Base-by-base conservation (phyloP, 106 monocot species). In the Platanthera guangdongensis region DNA sequence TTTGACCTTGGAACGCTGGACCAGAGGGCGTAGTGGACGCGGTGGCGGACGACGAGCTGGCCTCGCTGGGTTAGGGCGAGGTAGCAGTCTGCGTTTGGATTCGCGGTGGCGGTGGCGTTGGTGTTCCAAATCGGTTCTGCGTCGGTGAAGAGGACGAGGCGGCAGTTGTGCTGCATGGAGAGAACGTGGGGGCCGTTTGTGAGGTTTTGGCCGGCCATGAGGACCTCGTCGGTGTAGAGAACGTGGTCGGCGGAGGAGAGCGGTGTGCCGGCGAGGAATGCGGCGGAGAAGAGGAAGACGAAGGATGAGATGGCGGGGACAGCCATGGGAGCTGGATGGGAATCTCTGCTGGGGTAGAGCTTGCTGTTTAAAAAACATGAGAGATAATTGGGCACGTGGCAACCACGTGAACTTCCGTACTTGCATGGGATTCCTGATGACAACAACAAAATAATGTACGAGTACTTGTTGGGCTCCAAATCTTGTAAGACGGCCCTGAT, bases 201-300 rank as follows among this genome's bases (percentile, higher is more conserved):
- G n/a, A 85, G 85, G 79, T 64, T 78, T 19, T 81, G 78, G 63
- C 85, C 82, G 10, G 76, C 52, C 52, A 55, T 53, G 74, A 85
- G 75, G 19, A 81, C 70, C 18, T 85, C 85, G 79, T 79, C 82
- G 45, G 68, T 75, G 82, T 69, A 78, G 48, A 85, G 81, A 50
- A 85, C 78, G 48, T 82, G 71, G 76, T 81, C 81, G 71, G 51
- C 82, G 75, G 48, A 32, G 71, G 71, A 47, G 32, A 71, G 7
- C 5, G 9, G 39, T 12, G 68, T 0, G 9, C 45, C 10, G 68
- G 0, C 4, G 68, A 68, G 10, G 11, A 71, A 7, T 2, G 4
- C 2, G 81, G 47, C 14, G 21, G 4, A 22, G 54, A 59, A 4
- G 4, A 49, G 32, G 53, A 46, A 15, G 47, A 49, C 54, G 75